Evolutionary conservation across 1,284 basidiomycete species (phyloP).

Genomic region (Cutaneotrichosporon arboriforme): DNA sequence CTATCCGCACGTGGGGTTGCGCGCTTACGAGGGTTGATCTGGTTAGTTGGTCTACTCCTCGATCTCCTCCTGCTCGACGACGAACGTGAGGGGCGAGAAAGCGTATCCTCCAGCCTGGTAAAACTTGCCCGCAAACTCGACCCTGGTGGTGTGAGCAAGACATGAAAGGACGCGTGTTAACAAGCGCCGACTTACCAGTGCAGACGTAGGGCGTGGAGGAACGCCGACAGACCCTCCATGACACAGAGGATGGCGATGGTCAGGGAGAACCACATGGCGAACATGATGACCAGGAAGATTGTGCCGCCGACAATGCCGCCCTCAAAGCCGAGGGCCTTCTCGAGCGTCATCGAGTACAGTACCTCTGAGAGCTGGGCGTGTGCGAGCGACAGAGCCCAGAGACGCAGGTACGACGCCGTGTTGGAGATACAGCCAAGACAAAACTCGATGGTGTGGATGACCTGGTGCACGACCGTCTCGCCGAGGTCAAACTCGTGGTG

Average conservation of each 20-base stretch:
- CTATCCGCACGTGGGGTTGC: too few species aligned
- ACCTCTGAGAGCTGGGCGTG: constrained; percentile 98
- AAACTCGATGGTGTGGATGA: constrained; percentile 98
- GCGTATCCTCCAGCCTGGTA: constrained; percentile 79
- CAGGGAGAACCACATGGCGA: constrained; percentile 71
- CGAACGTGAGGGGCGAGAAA: constrained; percentile 48
- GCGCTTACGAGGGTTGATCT: too few species aligned
- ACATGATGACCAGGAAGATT: constrained; percentile 62
- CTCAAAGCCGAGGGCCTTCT: constrained; percentile 50
- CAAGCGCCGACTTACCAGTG: constrained; percentile 63
- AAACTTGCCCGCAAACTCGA: constrained; percentile 95
- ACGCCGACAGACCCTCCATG: constrained; percentile 94
- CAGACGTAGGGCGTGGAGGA: constrained; percentile 89
- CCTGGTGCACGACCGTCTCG: constrained; percentile 92
- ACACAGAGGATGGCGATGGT: constrained; percentile 77
- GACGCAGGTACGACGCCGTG: constrained; percentile 96
- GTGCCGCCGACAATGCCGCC: constrained; percentile 53
- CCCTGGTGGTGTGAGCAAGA: constrained; percentile 46
- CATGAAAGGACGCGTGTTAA: neutral
- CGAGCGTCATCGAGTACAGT: constrained; percentile 79
- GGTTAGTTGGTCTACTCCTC: too few species aligned
- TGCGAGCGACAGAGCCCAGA: constrained; percentile 96
- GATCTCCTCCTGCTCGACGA: constrained; percentile 1
- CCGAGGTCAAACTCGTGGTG: constrained; percentile 65
- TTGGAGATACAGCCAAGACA: constrained; percentile 98